Evolutionary conservation across 208 protist species (phyloP).

Genomic region (Borovskyia barvae): DNA sequence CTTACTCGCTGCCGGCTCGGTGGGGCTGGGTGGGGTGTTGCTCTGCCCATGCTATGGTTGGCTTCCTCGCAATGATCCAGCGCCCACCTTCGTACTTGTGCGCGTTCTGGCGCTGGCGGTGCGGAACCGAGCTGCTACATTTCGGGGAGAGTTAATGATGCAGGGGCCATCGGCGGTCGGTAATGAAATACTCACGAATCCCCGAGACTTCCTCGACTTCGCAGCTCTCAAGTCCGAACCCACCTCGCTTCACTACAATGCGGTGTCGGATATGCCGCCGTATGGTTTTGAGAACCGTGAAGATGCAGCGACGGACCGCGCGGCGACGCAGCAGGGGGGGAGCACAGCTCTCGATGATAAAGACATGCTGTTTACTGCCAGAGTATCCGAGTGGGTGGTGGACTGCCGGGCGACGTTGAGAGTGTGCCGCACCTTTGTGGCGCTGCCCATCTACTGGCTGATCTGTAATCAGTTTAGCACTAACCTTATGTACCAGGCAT

Average conservation of each 20-base stretch:
- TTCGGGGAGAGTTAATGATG: background rate
- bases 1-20: slow-evolving; percentile 32
- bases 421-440: slow-evolving; percentile 47
- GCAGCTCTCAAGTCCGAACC: background rate
- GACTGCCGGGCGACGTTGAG: slow-evolving; percentile 42
- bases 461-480: slow-evolving; percentile 72
- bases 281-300: too few relatives aligned
- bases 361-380: background rate
- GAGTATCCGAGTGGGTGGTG: slow-evolving; percentile 14
- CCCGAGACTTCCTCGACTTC: slow-evolving; percentile 20
- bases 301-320: background rate
- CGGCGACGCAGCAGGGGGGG: background rate
- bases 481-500: slow-evolving; percentile 56
- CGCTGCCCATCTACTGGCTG: slow-evolving; percentile 72
- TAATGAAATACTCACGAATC: background rate
- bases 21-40: slow-evolving; percentile 29
- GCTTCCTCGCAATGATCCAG: slow-evolving; percentile 32
- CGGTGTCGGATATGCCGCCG: too few relatives aligned
- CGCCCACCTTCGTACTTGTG: slow-evolving; percentile 45
- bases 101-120: slow-evolving; percentile 41
- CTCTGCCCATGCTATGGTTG: slow-evolving; percentile 21
- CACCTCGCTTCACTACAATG: too few relatives aligned
- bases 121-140: slow-evolving; percentile 11
- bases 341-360: background rate
- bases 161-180: background rate